Evolutionary conservation across 352 stramenopile genomes (phyloP).

Genomic region (Pythium dissotocum): DNA sequence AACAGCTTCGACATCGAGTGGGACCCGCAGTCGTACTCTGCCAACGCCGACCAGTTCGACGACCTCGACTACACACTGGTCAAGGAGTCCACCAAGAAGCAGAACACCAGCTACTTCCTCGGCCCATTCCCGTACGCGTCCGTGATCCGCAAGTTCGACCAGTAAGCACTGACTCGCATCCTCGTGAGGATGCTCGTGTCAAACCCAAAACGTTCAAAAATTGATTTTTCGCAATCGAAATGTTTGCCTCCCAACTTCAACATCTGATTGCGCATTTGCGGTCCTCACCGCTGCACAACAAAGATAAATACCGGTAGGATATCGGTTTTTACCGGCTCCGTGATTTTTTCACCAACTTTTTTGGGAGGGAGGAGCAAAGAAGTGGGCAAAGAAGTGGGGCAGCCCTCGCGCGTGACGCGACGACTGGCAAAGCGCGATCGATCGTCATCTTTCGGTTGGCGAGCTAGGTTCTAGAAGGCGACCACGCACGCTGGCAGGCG

Average conservation of each 20-base stretch:
- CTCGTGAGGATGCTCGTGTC: not conserved
- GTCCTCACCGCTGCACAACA: not conserved
- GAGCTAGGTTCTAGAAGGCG: not conserved
- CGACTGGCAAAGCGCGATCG: constrained; percentile 3
- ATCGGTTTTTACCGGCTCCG: not conserved
- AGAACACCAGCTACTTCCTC: constrained; percentile 75
- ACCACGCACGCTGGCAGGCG: not conserved
- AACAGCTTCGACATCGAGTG: constrained; percentile 82
- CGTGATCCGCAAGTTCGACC: constrained; percentile 49
- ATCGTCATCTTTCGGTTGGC: not conserved
- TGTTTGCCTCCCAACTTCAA: constrained; percentile 14
- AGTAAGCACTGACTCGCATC: constrained; percentile 13
- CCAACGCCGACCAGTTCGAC: constrained; percentile 49
- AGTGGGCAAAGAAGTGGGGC: not conserved
- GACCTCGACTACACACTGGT: constrained; percentile 71
- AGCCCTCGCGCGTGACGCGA: not conserved
- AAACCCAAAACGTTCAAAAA: not conserved
- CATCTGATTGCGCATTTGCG: constrained; percentile 18
- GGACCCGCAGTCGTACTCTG: constrained; percentile 64
- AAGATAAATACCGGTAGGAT: not conserved
- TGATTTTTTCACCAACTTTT: not conserved
- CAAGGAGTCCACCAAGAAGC: constrained; percentile 59
- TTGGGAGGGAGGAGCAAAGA: not conserved
- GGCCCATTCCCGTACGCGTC: constrained; percentile 73
- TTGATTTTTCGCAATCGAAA: not conserved